A percentile compares a stretch with the other conserved stretches of the same genome.
Evolutionary conservation across 768 basidiomycete species (phyloP).

Genomic region (Naematelia aurantialba): DNA sequence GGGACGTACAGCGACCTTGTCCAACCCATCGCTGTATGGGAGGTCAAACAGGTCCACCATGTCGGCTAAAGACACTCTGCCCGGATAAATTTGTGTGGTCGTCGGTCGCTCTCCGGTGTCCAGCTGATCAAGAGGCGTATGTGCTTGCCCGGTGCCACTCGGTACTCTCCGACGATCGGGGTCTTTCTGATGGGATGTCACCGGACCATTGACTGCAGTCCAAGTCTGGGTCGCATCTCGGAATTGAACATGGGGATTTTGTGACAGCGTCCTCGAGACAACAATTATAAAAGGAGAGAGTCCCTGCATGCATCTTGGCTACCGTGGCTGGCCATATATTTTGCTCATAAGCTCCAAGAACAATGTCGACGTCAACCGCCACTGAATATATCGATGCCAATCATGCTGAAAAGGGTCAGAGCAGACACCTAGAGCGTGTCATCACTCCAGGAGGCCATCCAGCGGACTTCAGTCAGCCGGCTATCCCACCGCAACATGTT

Average conservation of each 20-base stretch:
- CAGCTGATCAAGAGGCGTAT: not conserved
- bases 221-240: too few relatives aligned
- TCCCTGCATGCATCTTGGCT: too few relatives aligned
- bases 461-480: constrained; percentile 2
- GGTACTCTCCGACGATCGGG: not conserved
- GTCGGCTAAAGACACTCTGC: not conserved
- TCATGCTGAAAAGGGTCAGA: constrained; percentile 1
- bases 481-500: constrained; percentile 4
- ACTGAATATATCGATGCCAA: not conserved
- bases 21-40: not conserved
- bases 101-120: not conserved
- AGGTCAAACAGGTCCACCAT: too few relatives aligned
- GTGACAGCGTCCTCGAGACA: too few relatives aligned
- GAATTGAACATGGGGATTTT: too few relatives aligned
- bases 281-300: too few relatives aligned
- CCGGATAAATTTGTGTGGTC: not conserved
- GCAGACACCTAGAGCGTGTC: not conserved
- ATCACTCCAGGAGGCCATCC: constrained; percentile 8
- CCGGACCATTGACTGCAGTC: not conserved
- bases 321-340: too few relatives aligned
- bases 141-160: not conserved
- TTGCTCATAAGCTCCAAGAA: too few relatives aligned
- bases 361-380: too few relatives aligned
- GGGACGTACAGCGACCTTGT: not conserved
- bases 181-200: not conserved